These are phyloP conservation scores for Fagus crenata DNA, from an alignment of 306 rosid genomes.

Conservation along the genomic window DNA sequence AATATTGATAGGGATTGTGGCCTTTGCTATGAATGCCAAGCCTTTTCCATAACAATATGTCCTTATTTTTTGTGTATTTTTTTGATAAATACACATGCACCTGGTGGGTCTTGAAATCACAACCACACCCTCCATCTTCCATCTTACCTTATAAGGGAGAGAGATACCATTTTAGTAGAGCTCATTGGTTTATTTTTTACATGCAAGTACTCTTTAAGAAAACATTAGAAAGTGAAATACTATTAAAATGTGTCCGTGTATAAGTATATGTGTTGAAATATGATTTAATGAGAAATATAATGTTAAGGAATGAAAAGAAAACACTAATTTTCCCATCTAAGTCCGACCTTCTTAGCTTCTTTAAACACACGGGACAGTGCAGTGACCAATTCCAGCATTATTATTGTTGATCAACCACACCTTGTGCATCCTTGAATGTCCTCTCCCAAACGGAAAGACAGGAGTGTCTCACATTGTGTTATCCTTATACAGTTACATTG, in stretches of 20 bases:
- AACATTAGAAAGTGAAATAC: neutral
- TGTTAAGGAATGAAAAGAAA: neutral
- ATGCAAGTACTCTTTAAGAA: neutral
- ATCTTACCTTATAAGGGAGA: no score
- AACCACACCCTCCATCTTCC: no score
- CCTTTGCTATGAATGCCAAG: neutral
- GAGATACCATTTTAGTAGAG: no score
- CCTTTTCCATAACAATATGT: neutral
- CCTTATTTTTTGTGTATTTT: no score
- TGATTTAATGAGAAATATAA: neutral
- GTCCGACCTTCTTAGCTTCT: neutral
- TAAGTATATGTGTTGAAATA: neutral
- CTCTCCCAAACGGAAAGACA: neutral
- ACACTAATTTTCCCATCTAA: neutral
- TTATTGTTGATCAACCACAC: neutral
- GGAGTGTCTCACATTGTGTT: neutral
- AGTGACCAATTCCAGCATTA: neutral
- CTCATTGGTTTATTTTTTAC: no score
- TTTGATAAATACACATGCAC: no score
- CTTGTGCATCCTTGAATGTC: neutral
- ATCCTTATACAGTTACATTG: neutral
- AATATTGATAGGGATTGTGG: neutral
- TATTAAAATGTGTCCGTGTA: neutral
- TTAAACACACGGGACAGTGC: neutral
- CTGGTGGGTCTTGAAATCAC: no score